A percentile compares a stretch with the other conserved stretches of the same genome.
phyloP scores from a whole-genome alignment of 345 rosid species.

The Euphorbia tirucalli region DNA sequence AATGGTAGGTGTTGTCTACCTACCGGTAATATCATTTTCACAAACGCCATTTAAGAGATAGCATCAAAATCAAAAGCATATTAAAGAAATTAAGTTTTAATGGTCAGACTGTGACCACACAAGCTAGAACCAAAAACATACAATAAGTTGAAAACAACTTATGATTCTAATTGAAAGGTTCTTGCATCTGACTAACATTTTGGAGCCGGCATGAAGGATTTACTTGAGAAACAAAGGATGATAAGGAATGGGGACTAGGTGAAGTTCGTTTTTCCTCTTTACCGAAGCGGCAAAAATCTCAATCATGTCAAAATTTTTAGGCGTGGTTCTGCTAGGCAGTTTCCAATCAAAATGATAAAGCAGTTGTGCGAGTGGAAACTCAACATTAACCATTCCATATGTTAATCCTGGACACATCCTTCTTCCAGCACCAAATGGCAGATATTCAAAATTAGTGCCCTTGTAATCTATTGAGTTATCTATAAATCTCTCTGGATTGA shows the following conservation, averaged over 20 bases:
- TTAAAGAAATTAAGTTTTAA: too few species aligned
- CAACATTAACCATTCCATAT: conserved; percentile 6
- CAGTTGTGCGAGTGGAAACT: background rate
- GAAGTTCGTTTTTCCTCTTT: background rate
- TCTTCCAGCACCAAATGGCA: conserved; percentile 19
- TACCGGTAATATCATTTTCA: too few species aligned
- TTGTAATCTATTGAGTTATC: conserved; percentile 14
- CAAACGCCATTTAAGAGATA: too few species aligned
- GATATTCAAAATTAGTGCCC: conserved; percentile 9
- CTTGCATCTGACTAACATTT: too few species aligned
- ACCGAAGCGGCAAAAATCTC: background rate
- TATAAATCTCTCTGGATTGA: conserved; percentile 14
- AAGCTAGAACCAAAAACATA: too few species aligned
- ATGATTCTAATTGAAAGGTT: too few species aligned
- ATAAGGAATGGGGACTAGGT: background rate
- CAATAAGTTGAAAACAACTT: too few species aligned
- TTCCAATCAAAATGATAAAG: conserved; percentile 9
- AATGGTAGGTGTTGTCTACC: too few species aligned
- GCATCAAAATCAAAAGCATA: too few species aligned
- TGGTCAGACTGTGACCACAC: too few species aligned
- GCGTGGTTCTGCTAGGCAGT: background rate
- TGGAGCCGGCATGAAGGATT: too few species aligned
- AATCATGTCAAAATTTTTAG: background rate
- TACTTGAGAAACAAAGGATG: background rate
- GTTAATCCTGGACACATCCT: conserved; percentile 13